phyloP scores from a whole-genome alignment of 1,284 basidiomycete species.

The Ganoderma multipileum region DNA sequence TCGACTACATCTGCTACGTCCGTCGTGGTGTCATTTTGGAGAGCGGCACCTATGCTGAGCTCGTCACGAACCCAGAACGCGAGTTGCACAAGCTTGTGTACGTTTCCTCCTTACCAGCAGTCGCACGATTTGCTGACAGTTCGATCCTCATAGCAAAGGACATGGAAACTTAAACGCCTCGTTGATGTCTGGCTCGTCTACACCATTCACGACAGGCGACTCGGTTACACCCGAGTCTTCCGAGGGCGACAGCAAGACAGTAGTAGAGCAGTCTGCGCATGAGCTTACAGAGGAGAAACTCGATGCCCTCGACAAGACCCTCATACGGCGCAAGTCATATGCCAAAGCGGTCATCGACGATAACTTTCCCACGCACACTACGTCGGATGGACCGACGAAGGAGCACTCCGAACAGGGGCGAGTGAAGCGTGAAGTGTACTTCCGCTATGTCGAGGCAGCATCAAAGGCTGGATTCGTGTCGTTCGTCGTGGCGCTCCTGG shows the following conservation, averaged over 20 bases:
- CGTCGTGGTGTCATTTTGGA: constrained; percentile 89
- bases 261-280: constrained; percentile 26
- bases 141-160: constrained; percentile 34
- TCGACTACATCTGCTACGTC: constrained; percentile 83
- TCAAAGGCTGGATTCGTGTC: constrained; percentile 74
- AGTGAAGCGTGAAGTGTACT: constrained; percentile 83
- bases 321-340: constrained; percentile 56
- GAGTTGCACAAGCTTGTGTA: constrained; percentile 87
- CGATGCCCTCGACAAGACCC: constrained; percentile 49
- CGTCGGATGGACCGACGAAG: constrained; percentile 61
- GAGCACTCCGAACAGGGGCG: constrained; percentile 87
- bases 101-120: constrained; percentile 36
- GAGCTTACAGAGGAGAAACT: constrained; percentile 40
- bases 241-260: constrained; percentile 35
- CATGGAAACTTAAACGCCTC: constrained; percentile 56
- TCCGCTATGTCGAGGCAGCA: constrained; percentile 81
- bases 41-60: constrained; percentile 69
- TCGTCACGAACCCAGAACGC: constrained; percentile 69
- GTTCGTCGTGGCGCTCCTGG: constrained; percentile 67
- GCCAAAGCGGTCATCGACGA: constrained; percentile 53
- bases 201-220: constrained; percentile 56
- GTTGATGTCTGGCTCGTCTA: constrained; percentile 50
- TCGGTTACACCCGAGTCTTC: constrained; percentile 48
- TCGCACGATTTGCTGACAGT: not conserved
- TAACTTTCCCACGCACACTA: constrained; percentile 44